Evolutionary conservation across 1,284 basidiomycete species (phyloP).

Genomic region (Coriolopsis trogii): DNA sequence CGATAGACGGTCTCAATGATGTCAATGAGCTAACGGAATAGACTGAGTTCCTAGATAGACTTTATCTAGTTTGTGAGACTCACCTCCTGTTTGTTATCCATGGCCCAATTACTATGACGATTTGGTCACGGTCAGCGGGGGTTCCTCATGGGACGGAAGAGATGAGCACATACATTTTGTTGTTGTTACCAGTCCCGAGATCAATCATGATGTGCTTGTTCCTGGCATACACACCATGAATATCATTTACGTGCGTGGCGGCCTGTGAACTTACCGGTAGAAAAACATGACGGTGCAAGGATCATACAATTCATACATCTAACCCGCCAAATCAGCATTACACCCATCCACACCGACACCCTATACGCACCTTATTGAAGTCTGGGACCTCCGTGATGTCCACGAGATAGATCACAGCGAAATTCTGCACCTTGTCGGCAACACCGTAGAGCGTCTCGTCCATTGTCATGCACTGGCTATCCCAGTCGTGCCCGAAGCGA

Average conservation of each 20-base stretch:
- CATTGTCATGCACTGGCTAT: constrained; percentile 97
- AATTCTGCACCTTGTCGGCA: constrained; percentile 97
- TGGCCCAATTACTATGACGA: constrained; percentile 89
- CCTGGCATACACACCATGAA: constrained; percentile 44
- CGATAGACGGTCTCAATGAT: constrained; percentile 99
- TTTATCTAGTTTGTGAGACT: constrained; percentile 23
- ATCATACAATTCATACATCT: constrained; percentile 97
- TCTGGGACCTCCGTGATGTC: constrained; percentile 98
- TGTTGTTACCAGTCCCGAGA: constrained; percentile 99
- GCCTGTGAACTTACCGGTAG: constrained; percentile 69
- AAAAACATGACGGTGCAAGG: constrained; percentile 98
- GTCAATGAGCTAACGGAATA: constrained; percentile 78
- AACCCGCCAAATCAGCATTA: constrained; percentile 7
- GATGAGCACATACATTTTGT: constrained; percentile 83
- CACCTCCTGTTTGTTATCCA: constrained; percentile 96
- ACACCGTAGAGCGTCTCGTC: constrained; percentile 96
- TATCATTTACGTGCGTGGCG: not conserved
- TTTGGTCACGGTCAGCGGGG: constrained; percentile 5
- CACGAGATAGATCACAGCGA: constrained; percentile 94
- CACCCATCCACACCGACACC: not conserved
- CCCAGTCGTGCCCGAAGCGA: constrained; percentile 96
- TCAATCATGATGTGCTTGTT: constrained; percentile 99
- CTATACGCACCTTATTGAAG: constrained; percentile 87
- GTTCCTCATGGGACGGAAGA: not conserved
- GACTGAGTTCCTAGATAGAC: not conserved